Percentiles rank a stretch among this genome's conserved stretches.
Evolutionary conservation across 163 green algal species (phyloP).

Genomic region (Scenedesmus sp.): DNA sequence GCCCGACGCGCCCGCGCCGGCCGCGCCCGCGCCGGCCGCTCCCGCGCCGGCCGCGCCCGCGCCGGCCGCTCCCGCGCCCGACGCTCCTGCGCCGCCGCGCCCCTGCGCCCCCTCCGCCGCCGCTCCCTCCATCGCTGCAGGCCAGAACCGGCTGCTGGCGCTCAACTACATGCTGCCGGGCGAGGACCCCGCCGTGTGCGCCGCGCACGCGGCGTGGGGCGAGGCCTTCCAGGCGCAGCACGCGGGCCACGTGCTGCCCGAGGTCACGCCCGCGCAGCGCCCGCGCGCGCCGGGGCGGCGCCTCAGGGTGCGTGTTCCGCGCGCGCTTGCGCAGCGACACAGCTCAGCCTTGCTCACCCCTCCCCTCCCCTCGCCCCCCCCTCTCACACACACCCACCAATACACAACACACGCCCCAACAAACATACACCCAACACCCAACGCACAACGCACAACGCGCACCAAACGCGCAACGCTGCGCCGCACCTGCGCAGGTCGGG

Average conservation of each 20-base stretch:
- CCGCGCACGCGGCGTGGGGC: constrained; percentile 86
- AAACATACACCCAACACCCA: too few relatives aligned
- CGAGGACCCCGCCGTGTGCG: constrained; percentile 78
- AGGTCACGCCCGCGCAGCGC: constrained; percentile 39
- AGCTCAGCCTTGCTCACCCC: too few relatives aligned
- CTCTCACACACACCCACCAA: too few relatives aligned
- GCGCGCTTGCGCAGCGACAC: background rate
- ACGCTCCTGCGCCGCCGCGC: too few relatives aligned
- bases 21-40: too few relatives aligned
- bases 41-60: too few relatives aligned
- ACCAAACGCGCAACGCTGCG: background rate
- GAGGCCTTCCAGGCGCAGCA: constrained; percentile 66
- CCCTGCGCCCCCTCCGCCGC: background rate
- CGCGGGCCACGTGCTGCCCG: constrained; percentile 53
- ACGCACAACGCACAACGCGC: too few relatives aligned
- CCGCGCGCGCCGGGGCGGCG: constrained; percentile 40
- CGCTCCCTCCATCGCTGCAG: background rate
- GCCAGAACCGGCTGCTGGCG: constrained; percentile 84
- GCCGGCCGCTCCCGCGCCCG: too few relatives aligned
- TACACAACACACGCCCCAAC: too few relatives aligned
- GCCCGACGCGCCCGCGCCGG: too few relatives aligned
- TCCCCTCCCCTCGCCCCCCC: too few relatives aligned
- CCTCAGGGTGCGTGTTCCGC: background rate
- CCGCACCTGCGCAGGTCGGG: constrained; percentile 66
- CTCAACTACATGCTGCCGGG: constrained; percentile 96